A percentile compares a stretch with the other conserved stretches of the same genome.
These are phyloP conservation scores for Amylocystis lapponica DNA, from an alignment of 768 basidiomycete species.

Conservation along the genomic window DNA sequence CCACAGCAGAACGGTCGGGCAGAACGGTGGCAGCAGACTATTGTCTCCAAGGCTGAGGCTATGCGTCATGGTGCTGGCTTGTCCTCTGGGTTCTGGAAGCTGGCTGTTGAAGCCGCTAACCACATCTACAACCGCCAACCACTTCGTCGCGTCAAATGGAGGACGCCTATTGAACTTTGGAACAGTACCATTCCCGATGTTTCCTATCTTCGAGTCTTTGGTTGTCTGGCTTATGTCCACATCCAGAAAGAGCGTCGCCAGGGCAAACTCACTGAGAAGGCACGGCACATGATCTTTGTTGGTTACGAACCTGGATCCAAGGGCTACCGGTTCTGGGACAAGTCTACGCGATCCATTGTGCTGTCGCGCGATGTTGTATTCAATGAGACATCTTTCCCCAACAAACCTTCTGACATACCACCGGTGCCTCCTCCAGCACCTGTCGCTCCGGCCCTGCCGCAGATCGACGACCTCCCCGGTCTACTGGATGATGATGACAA, in stretches of 20 bases:
- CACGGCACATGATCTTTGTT: conserved; percentile 24
- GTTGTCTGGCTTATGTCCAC: conserved; percentile 34
- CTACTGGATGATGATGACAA: conserved; percentile 3
- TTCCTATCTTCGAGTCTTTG: conserved; percentile 30
- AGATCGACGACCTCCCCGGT: too few species aligned
- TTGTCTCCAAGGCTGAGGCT: too few species aligned
- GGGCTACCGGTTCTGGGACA: conserved; percentile 29
- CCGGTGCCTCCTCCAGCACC: not conserved
- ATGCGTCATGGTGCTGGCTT: too few species aligned
- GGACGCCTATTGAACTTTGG: conserved; percentile 24
- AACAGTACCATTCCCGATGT: conserved; percentile 21
- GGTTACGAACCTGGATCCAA: conserved; percentile 31
- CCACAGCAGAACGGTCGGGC: conserved; percentile 41
- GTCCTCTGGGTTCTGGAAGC: too few species aligned
- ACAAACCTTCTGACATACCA: not conserved
- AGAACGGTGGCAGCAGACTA: too few species aligned
- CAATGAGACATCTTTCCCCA: conserved; percentile 8
- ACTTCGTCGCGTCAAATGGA: too few species aligned
- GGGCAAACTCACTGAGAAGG: too few species aligned
- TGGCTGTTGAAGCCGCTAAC: too few species aligned
- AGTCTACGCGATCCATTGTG: conserved; percentile 1
- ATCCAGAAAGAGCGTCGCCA: conserved; percentile 30
- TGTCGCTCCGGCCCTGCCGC: not conserved
- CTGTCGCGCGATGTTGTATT: conserved; percentile 8
- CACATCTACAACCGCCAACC: too few species aligned